These are phyloP conservation scores for Micractinium conductrix DNA, from an alignment of 139 green algal genomes.

Conservation along the genomic window DNA sequence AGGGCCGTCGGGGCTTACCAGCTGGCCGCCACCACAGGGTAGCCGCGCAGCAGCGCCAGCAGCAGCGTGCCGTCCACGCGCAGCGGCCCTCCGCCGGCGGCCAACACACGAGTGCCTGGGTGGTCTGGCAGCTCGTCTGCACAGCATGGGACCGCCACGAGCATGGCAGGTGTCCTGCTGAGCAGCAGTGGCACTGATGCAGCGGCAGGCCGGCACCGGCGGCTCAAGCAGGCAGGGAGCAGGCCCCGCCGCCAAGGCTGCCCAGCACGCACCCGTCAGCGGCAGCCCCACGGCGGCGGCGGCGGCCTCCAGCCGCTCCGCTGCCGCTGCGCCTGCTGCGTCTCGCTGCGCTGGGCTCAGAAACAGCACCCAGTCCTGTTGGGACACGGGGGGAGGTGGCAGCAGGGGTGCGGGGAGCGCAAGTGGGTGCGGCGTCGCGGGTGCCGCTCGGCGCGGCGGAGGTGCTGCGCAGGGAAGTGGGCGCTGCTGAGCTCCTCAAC, in stretches of 20 bases:
- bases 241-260: too few relatives aligned
- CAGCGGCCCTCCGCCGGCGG: background rate
- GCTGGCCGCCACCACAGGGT: background rate
- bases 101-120: conserved; percentile 12
- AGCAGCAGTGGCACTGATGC: background rate
- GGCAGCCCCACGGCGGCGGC: conserved; percentile 1
- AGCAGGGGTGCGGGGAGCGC: too few relatives aligned
- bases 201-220: background rate
- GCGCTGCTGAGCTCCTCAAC: too few relatives aligned
- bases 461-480: too few relatives aligned
- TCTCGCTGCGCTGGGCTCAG: background rate
- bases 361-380: conserved; percentile 31
- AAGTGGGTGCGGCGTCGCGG: too few relatives aligned
- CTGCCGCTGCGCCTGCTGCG: background rate
- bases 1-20: background rate
- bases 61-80: conserved; percentile 1
- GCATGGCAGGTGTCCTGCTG: background rate
- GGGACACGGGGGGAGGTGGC: background rate
- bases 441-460: too few relatives aligned
- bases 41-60: conserved; percentile 25
- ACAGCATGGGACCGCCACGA: background rate
- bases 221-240: background rate
- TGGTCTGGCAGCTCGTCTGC: conserved; percentile 28
- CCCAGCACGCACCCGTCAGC: background rate
- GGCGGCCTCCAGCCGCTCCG: background rate